Conservation (phyloP, 345 rosid species). For the Acer campestre region DNA sequence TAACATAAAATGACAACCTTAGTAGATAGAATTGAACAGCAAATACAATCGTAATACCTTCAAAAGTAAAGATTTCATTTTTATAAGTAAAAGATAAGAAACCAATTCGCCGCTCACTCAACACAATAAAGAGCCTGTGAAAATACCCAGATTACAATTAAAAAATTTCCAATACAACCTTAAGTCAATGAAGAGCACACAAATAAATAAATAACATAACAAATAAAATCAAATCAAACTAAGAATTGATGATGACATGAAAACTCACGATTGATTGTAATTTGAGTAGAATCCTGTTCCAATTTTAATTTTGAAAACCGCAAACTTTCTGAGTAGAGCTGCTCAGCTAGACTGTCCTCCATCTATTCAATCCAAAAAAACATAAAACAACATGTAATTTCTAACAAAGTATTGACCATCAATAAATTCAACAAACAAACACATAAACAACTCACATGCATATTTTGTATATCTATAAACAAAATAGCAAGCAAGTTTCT, state of each 20-base stretch:
- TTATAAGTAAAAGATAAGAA: neutral
- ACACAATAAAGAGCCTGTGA: neutral
- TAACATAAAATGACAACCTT: neutral
- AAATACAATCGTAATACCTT: neutral
- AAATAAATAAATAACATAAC: neutral
- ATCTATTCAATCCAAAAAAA: constrained; percentile 26
- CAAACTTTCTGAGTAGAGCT: constrained; percentile 56
- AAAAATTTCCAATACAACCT: neutral
- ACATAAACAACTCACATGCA: too few species aligned
- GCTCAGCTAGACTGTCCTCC: constrained; percentile 48
- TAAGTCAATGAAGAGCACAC: neutral
- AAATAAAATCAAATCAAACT: neutral
- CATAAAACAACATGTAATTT: neutral
- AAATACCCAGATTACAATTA: neutral
- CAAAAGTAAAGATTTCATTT: neutral
- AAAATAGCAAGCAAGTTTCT: too few species aligned
- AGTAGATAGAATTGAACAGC: neutral
- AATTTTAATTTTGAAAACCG: constrained; percentile 31
- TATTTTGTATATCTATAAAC: too few species aligned
- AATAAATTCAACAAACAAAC: neutral
- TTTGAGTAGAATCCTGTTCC: constrained; percentile 11
- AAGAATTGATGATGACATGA: neutral
- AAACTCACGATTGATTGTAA: constrained; percentile 10
- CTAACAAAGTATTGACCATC: neutral
- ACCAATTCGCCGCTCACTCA: neutral